phyloP scores from a whole-genome alignment of 2,329 filamentous ascomycete genomes.

The Aspergillus sp. region DNA sequence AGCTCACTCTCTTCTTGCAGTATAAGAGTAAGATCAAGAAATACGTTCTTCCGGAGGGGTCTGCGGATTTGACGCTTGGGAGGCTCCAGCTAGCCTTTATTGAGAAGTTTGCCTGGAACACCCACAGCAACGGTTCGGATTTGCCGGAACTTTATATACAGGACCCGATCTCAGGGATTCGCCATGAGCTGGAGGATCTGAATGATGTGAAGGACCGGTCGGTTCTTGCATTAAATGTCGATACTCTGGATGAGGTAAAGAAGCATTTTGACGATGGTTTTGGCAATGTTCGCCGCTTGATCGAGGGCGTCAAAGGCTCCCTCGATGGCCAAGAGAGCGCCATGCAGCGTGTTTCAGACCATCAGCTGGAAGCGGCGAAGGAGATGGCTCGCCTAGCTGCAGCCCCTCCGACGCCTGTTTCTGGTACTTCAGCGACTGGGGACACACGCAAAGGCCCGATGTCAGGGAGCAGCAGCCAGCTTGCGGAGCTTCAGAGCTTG shows the following conservation, averaged over 20 bases:
- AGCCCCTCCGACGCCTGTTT: conserved; percentile 30
- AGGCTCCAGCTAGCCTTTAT: conserved; percentile 92
- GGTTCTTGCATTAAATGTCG: conserved; percentile 89
- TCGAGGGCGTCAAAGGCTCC: conserved; percentile 77
- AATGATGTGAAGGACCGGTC: conserved; percentile 88
- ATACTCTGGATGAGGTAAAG: conserved; percentile 91
- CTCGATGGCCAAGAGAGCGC: conserved; percentile 74
- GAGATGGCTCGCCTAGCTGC: conserved; percentile 64
- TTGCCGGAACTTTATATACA: conserved; percentile 97
- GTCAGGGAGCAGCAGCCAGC: conserved; percentile 47
- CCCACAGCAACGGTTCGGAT: conserved; percentile 84
- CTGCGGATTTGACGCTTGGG: conserved; percentile 74
- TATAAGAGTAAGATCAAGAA: conserved; percentile 98
- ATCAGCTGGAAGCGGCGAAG: conserved; percentile 79
- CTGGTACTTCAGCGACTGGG: conserved; percentile 16
- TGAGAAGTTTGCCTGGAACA: conserved; percentile 98
- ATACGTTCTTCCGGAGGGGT: conserved; percentile 76
- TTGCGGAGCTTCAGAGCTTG: conserved; percentile 70
- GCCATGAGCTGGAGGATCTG: conserved; percentile 90
- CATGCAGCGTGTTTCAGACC: conserved; percentile 78
- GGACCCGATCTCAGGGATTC: conserved; percentile 88
- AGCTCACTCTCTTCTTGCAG: conserved; percentile 86
- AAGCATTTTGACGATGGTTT: conserved; percentile 90
- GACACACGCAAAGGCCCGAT: conserved; percentile 17
- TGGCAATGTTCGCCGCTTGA: conserved; percentile 64